Base-by-base conservation (phyloP, 2,329 filamentous ascomycete species). In the Madurella mycetomatis region DNA sequence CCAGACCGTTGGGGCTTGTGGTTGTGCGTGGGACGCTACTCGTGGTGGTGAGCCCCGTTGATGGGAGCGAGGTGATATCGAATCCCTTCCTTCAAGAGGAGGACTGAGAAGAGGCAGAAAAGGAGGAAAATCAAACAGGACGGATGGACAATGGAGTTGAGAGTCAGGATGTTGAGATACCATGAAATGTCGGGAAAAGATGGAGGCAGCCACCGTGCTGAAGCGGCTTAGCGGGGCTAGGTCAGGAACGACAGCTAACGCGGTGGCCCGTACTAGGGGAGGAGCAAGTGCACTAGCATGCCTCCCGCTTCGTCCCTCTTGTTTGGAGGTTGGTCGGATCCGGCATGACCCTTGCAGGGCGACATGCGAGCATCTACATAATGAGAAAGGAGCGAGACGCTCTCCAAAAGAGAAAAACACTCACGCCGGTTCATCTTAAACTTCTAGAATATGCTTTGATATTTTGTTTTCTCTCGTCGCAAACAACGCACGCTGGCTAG, bases 41-140 rank as follows among this genome's bases (percentile, higher is more conserved):
- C 52, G 92, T 96, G 40, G 82, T 96, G 58, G 90, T 99, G 68
- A 94, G 90, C 59, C 94, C 94, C 4, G 81, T 94, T 49, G 92
- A 97, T 67, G 94, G 94, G 53, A 96, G 90, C 73, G 92, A 97
- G 73, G 87, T 92, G 73, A 99, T 99, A 65, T 83, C 88, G 65
- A 99, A 99, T 70, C 94, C 94, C 0, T 99, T 97, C 67, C 77
- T 88, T 50, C 84, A 90, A 66, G 77, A 81, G 19, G 86, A 90
- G 46, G 86, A 90, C 45, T 13, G 58, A 60, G 11, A 12, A 9
- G 34, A 62, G 83, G 78, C 47, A 77, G 70, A 76, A 16, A 19
- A 4, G 9, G n/a, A 34, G 41, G 17, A 19, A 25, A 25, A 7
- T 4, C 25, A 25, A 25, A 25, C 7, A 25, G n/a, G n/a, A n/a